Conservation (phyloP, 495 filamentous ascomycete genomes). For the Tuber brumale region DNA sequence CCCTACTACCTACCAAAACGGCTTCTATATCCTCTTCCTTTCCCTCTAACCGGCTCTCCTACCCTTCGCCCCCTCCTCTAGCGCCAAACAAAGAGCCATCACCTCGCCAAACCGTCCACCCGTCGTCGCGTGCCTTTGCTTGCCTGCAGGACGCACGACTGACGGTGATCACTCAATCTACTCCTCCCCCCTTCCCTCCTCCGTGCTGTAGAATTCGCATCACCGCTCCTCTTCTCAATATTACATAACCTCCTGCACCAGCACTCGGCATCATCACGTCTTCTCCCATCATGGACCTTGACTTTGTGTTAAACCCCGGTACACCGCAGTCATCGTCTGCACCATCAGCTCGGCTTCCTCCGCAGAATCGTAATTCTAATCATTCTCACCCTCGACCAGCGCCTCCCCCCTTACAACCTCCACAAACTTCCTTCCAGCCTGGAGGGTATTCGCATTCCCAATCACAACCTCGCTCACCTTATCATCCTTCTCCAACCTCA, state of each 20-base stretch:
- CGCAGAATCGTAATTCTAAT: conserved; percentile 7
- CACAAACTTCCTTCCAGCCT: conserved; percentile 33
- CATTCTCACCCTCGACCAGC: conserved; percentile 27
- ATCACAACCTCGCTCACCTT: conserved; percentile 36
- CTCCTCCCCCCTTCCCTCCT: conserved; percentile 7
- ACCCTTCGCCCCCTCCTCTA: conserved; percentile 10
- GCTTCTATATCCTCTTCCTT: conserved; percentile 5
- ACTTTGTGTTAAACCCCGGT: conserved; percentile 36
- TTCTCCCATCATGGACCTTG: conserved; percentile 36
- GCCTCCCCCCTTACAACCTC: conserved; percentile 29
- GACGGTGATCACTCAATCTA: conserved; percentile 5
- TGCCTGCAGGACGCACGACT: conserved; percentile 4
- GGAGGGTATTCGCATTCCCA: conserved; percentile 22
- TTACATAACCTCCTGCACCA: conserved; percentile 10
- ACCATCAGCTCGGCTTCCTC: conserved; percentile 22
- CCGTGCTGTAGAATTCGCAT: conserved; percentile 4
- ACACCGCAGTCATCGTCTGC: conserved; percentile 24
- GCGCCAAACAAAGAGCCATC: background rate
- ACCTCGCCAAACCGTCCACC: background rate
- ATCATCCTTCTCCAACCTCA: conserved; percentile 20
- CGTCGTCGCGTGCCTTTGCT: conserved; percentile 6
- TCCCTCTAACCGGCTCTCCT: conserved; percentile 14
- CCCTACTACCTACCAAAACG: conserved; percentile 19
- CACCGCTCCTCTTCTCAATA: background rate
- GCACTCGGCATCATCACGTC: background rate